Base-by-base conservation (phyloP, 202 grass and related monocot species). In the Hordeum pubiflorum region DNA sequence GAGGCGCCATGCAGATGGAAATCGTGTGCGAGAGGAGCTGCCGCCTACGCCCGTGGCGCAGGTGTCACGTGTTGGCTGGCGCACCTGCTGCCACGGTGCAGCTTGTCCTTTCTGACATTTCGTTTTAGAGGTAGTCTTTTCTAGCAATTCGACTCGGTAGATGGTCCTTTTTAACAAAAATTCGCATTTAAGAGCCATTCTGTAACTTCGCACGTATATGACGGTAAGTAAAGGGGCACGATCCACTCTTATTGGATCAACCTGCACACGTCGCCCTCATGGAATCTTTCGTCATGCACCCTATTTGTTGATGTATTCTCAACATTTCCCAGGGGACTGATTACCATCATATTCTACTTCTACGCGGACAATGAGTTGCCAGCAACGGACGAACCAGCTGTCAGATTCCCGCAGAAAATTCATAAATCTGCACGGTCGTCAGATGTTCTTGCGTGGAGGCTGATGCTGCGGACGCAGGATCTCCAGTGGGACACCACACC, bases 271-370 rank as follows among this genome's bases (percentile, higher is more conserved):
- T 65, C 33, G 66, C 26, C 9, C n/a, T 79, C 67, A 50, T 6
- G 38, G 81, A 52, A 79, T 83, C 67, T 87, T 44, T 59, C 0
- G 68, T n/a, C 37, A 59, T 74, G 68, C 23, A 50, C 10, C 46
- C 59, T 57, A 10, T 40, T 41, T 78, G 44, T 73, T 74, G 26
- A 5, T 44, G 34, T 64, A 56, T 31, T n/a, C 7, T 18, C 18
- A 9, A 31, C 68, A 72, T 72, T 72, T 31, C 41, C 3, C 0
- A 29, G 44, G 14, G 44, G 15, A 14, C 17, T 50, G 13, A 72
- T 72, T 15, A 5, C 24, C 15, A 18, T 7, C 2, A 50, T 72
- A 50, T 72, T 82, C 40, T 62, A 50, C 0, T 57, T 72, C n/a
- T 21, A 58, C 1, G 7, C 2, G 46, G 75, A 84, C 33, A n/a